Conservation (phyloP, 2,329 filamentous ascomycete genomes). For the Microcyclospora pomicola region DNA sequence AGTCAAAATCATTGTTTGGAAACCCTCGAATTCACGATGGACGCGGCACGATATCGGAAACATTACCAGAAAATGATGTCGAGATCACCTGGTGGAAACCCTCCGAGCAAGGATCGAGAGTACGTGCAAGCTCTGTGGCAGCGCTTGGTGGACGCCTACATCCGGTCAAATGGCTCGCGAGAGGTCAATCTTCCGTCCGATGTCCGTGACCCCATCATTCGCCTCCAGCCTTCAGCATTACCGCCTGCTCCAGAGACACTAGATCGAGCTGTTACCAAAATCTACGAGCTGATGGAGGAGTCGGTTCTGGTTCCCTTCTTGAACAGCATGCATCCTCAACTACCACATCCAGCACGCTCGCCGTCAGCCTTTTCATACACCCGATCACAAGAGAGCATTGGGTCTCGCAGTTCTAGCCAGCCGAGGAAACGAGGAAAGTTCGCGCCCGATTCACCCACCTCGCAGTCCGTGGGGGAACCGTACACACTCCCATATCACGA, state of each 20-base stretch:
- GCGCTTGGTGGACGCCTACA: constrained; percentile 79
- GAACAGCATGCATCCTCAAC: constrained; percentile 46
- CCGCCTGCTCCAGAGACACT: constrained; percentile 64
- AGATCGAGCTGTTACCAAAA: constrained; percentile 70
- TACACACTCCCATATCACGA: constrained; percentile 14
- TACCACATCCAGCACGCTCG: constrained; percentile 25
- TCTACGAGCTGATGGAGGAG: constrained; percentile 95
- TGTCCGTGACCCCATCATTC: constrained; percentile 68
- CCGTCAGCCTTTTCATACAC: constrained; percentile 10
- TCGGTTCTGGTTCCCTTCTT: constrained; percentile 87
- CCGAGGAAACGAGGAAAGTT: constrained; percentile 13
- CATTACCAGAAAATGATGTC: constrained; percentile 48
- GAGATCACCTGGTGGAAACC: constrained; percentile 29
- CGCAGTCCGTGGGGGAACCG: constrained; percentile 15
- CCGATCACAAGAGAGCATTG: constrained; percentile 7
- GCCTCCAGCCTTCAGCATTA: constrained; percentile 41
- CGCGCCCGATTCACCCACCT: constrained; percentile 16
- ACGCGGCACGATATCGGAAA: constrained; percentile 71
- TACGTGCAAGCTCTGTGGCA: constrained; percentile 74
- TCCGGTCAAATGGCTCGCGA: constrained; percentile 66
- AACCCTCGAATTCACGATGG: constrained; percentile 91
- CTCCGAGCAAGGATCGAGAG: constrained; percentile 45
- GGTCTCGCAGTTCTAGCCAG: not conserved
- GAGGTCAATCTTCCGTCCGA: constrained; percentile 83
- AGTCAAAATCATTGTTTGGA: constrained; percentile 96